Evolutionary conservation across 139 green algal genomes (phyloP).

Genomic region (Raphidocelis subcapitata): DNA sequence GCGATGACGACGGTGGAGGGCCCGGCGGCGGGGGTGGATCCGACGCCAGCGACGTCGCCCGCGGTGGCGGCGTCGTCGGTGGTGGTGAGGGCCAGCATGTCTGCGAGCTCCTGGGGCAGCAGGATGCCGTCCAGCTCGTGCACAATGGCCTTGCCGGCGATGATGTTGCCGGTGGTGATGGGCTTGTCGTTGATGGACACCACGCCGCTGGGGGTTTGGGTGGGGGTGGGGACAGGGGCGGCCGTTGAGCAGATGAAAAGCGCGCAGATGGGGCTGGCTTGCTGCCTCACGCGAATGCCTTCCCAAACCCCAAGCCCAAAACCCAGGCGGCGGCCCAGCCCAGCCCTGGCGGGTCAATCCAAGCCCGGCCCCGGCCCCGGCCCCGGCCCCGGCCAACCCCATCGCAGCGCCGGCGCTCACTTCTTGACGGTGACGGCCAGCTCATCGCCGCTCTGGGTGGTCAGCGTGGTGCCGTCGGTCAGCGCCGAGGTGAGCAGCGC

Average conservation of each 20-base stretch:
- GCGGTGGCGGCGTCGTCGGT: not conserved
- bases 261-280: too few species aligned
- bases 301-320: too few species aligned
- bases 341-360: too few species aligned
- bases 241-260: too few species aligned
- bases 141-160: slow-evolving; percentile 18
- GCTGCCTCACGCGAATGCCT: too few species aligned
- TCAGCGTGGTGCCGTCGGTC: slow-evolving; percentile 5
- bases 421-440: slow-evolving; percentile 10
- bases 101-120: slow-evolving; percentile 3
- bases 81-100: not conserved
- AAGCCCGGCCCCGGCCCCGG: too few species aligned
- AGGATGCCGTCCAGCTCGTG: slow-evolving; percentile 10
- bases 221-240: too few species aligned
- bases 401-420: not conserved
- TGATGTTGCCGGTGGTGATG: slow-evolving; percentile 11
- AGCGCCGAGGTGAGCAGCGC: slow-evolving; percentile 3
- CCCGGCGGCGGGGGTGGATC: not conserved
- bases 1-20: not conserved
- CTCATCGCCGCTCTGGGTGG: slow-evolving; percentile 9
- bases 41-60: not conserved
- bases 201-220: too few species aligned
- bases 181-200: slow-evolving; percentile 10
- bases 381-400: too few species aligned
- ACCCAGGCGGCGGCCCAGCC: too few species aligned